A percentile compares a stretch with the other conserved stretches of the same genome.
Conservation (phyloP, 2,329 filamentous ascomycete species). For the Aspergillus ustus region DNA sequence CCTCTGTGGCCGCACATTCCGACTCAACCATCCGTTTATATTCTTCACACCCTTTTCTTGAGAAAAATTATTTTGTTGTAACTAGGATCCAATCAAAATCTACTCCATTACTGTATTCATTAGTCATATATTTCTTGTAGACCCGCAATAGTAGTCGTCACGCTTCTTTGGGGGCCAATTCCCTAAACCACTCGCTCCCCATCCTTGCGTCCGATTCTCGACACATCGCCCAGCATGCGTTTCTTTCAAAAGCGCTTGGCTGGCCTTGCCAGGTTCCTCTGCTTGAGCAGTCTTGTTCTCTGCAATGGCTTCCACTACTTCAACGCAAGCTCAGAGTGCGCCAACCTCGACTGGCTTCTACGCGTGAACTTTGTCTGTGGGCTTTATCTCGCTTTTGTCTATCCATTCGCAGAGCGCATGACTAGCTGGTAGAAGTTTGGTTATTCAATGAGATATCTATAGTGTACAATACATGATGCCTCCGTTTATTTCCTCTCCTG, state of each 20-base stretch:
- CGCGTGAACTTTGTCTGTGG: neutral
- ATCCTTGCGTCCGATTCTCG: neutral
- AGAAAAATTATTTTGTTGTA: neutral
- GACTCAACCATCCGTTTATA: neutral
- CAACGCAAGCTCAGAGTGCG: neutral
- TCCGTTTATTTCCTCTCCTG: conserved; percentile 20
- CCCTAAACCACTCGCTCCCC: neutral
- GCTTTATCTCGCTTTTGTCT: neutral
- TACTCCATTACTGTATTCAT: neutral
- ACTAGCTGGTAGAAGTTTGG: neutral
- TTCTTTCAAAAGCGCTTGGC: neutral
- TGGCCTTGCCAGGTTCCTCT: neutral
- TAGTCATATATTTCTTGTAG: neutral
- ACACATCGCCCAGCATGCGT: neutral
- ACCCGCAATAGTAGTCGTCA: neutral
- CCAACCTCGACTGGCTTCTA: neutral
- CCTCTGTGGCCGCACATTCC: neutral
- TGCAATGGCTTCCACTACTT: neutral
- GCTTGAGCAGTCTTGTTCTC: neutral
- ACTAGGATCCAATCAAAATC: neutral
- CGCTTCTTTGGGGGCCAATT: neutral
- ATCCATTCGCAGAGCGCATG: neutral
- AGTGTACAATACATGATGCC: neutral
- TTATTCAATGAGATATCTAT: neutral
- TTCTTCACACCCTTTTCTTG: neutral